These are phyloP conservation scores for Micromonas pusilla DNA, from an alignment of 139 green algal genomes.

Conservation along the genomic window DNA sequence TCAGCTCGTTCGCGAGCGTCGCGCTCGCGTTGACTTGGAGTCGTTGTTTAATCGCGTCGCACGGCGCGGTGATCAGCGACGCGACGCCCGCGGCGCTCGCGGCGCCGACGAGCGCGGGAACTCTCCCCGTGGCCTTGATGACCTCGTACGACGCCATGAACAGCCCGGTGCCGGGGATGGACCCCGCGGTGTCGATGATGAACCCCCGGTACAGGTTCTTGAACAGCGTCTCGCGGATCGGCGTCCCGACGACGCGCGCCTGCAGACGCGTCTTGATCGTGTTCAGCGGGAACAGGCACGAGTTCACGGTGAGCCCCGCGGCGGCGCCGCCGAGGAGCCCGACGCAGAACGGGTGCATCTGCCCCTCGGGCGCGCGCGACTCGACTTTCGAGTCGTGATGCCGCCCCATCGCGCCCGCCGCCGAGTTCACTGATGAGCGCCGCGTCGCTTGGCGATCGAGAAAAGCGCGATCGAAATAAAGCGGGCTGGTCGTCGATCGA, in stretches of 20 bases:
- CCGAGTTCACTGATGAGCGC: background rate
- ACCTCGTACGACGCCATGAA: conserved; percentile 91
- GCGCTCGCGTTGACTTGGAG: conserved; percentile 27
- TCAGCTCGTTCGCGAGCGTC: conserved; percentile 49
- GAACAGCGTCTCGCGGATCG: background rate
- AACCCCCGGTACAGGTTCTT: conserved; percentile 67
- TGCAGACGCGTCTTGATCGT: conserved; percentile 99
- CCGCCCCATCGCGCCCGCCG: too few species aligned
- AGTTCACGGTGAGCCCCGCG: conserved; percentile 40
- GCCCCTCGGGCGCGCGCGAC: too few species aligned
- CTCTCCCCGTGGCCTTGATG: background rate
- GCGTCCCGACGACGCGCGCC: background rate
- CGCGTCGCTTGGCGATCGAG: background rate
- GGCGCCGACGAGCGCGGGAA: background rate
- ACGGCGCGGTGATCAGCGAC: conserved; percentile 82
- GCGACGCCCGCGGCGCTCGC: conserved; percentile 66
- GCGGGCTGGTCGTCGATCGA: too few species aligned
- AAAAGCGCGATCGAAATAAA: too few species aligned
- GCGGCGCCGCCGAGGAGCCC: conserved; percentile 20
- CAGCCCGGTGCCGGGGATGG: conserved; percentile 77
- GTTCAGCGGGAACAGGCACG: conserved; percentile 91
- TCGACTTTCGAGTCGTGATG: background rate
- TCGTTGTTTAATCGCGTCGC: conserved; percentile 63
- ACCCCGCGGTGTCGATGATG: conserved; percentile 35
- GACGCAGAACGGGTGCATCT: background rate